Evolutionary conservation across 306 rosid genomes (phyloP).

Genomic region (Citrullus mucosospermus): DNA sequence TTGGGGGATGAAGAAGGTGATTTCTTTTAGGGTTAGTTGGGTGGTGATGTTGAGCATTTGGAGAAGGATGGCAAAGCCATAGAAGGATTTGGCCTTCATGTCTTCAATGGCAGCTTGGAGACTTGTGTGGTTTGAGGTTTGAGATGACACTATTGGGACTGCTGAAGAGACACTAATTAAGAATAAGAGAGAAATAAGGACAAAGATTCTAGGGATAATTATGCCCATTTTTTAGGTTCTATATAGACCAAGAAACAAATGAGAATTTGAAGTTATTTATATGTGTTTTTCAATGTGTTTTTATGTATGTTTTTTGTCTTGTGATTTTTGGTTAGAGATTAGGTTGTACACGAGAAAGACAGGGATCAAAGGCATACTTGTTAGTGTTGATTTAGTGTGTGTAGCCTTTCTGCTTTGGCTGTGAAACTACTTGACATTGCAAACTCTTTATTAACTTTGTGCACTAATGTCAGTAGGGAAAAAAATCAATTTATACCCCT

Average conservation of each 20-base stretch:
- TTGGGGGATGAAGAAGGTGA: constrained; percentile 43
- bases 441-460: no score
- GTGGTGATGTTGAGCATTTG: constrained; percentile 38
- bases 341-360: background rate
- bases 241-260: background rate
- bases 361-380: no score
- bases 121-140: constrained; percentile 20
- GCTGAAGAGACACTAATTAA: constrained; percentile 14
- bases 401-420: no score
- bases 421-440: no score
- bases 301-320: background rate
- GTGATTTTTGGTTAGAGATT: background rate
- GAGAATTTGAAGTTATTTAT: background rate
- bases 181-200: constrained; percentile 12
- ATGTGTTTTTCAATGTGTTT: background rate
- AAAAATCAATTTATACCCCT: no score
- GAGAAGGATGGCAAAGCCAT: constrained; percentile 47
- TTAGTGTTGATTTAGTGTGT: background rate
- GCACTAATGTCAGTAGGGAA: no score
- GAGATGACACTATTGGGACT: background rate
- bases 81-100: constrained; percentile 35
- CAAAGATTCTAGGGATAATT: background rate
- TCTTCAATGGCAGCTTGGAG: constrained; percentile 26
- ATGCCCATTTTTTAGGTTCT: background rate
- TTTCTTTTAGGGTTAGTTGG: constrained; percentile 14